A percentile compares a stretch with the other conserved stretches of the same genome.
Conservation (phyloP, 2,329 filamentous ascomycete genomes). For the Fusarium graminum region DNA sequence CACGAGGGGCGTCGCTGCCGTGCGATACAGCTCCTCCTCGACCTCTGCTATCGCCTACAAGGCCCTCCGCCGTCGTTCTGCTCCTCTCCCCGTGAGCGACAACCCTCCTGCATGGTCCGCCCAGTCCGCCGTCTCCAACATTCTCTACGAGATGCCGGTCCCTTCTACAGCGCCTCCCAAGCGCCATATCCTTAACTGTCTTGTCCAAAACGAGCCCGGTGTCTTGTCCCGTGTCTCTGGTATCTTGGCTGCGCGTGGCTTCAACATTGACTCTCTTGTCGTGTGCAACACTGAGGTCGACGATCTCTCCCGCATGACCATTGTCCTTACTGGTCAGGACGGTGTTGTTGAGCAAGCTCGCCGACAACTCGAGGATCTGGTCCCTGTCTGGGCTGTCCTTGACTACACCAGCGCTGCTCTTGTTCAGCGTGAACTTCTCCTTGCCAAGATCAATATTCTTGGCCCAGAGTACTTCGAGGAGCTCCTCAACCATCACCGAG, state of each 20-base stretch:
- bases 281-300: conserved; percentile 98
- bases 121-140: conserved; percentile 95
- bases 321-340: conserved; percentile 95
- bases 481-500: conserved; percentile 92
- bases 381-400: conserved; percentile 97
- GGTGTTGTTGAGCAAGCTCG: conserved; percentile 97
- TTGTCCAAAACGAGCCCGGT: conserved; percentile 98
- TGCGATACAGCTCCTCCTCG: conserved; percentile 65
- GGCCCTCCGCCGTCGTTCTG: conserved; percentile 90
- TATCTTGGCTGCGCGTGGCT: conserved; percentile 93
- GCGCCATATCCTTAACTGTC: conserved; percentile 95
- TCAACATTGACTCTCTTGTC: conserved; percentile 99
- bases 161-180: conserved; percentile 87
- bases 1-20: conserved; percentile 48
- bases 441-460: conserved; percentile 96
- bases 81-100: conserved; percentile 83
- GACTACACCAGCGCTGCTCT: conserved; percentile 95
- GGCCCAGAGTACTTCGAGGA: conserved; percentile 99
- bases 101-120: conserved; percentile 86
- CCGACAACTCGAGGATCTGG: conserved; percentile 93
- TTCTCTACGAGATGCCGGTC: conserved; percentile 96
- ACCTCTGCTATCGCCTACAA: conserved; percentile 98
- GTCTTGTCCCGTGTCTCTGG: conserved; percentile 96
- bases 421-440: conserved; percentile 93
- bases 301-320: conserved; percentile 98